Evolutionary conservation across 768 basidiomycete genomes (phyloP).

Genomic region (Pisolithus sp.): DNA sequence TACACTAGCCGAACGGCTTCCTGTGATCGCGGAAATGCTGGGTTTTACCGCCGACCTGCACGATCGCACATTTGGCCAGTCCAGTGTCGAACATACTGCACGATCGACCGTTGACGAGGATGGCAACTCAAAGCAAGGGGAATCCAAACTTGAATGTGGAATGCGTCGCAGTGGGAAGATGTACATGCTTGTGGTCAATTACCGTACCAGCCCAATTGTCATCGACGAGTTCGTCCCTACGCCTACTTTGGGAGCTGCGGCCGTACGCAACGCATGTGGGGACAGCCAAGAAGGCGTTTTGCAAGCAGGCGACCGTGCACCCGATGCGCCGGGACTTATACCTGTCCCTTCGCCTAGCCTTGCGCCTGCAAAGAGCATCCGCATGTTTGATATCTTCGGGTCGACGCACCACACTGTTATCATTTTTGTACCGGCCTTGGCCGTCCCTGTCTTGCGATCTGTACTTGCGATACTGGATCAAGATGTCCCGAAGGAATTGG

Average conservation of each 20-base stretch:
- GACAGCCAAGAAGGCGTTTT: too few species aligned
- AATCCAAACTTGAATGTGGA: neutral
- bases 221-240: too few species aligned
- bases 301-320: too few species aligned
- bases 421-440: conserved; percentile 26
- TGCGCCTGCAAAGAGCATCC: too few species aligned
- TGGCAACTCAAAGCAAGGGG: neutral
- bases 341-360: too few species aligned
- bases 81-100: neutral
- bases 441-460: neutral
- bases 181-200: conserved; percentile 20
- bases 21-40: conserved; percentile 37
- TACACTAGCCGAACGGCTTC: conserved; percentile 36
- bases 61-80: neutral
- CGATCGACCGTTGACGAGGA: neutral
- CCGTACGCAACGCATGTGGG: neutral
- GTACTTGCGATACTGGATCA: neutral
- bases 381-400: neutral
- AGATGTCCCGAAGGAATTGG: neutral
- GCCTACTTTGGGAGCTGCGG: too few species aligned
- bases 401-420: too few species aligned
- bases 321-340: too few species aligned
- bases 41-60: conserved; percentile 21
- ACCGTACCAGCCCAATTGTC: conserved; percentile 18
- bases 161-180: conserved; percentile 2